phyloP scores from a whole-genome alignment of 352 stramenopile species.

The Phytophthora nicotianae region DNA sequence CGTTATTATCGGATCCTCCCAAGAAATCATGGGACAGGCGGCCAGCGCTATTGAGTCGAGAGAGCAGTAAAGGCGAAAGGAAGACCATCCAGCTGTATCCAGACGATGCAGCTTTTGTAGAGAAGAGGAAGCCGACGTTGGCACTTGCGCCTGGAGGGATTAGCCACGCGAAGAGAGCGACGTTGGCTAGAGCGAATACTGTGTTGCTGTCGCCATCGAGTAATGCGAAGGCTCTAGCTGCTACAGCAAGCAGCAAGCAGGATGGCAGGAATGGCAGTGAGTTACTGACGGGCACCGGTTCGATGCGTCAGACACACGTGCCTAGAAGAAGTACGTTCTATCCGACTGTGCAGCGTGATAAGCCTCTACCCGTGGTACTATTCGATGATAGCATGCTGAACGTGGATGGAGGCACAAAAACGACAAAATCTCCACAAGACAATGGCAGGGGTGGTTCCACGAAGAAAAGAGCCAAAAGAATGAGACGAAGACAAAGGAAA shows the following conservation, averaged over 20 bases:
- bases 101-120: slow-evolving; percentile 18
- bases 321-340: slow-evolving; percentile 4
- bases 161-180: slow-evolving; percentile 4
- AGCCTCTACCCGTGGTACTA: slow-evolving; percentile 32
- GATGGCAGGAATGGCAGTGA: slow-evolving; percentile 4
- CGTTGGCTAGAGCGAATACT: slow-evolving; percentile 13
- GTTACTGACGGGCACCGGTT: not conserved
- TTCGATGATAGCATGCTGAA: slow-evolving; percentile 34
- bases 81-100: slow-evolving; percentile 37
- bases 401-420: slow-evolving; percentile 6
- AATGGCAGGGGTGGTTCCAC: slow-evolving; percentile 1
- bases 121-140: slow-evolving; percentile 11
- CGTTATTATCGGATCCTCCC: slow-evolving; percentile 25
- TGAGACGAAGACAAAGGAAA: slow-evolving; percentile 21
- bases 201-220: slow-evolving; percentile 37
- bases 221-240: slow-evolving; percentile 21
- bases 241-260: slow-evolving; percentile 15
- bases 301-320: not conserved
- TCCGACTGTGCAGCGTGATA: slow-evolving; percentile 7
- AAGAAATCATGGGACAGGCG: slow-evolving; percentile 4
- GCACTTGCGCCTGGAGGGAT: slow-evolving; percentile 1
- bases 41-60: not conserved
- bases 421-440: not conserved
- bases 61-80: slow-evolving; percentile 7
- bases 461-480: slow-evolving; percentile 33